A percentile compares a stretch with the other conserved stretches of the same genome.
Evolutionary conservation across 2,329 filamentous ascomycete species (phyloP).

Genomic region (Sphaerulina populicola): DNA sequence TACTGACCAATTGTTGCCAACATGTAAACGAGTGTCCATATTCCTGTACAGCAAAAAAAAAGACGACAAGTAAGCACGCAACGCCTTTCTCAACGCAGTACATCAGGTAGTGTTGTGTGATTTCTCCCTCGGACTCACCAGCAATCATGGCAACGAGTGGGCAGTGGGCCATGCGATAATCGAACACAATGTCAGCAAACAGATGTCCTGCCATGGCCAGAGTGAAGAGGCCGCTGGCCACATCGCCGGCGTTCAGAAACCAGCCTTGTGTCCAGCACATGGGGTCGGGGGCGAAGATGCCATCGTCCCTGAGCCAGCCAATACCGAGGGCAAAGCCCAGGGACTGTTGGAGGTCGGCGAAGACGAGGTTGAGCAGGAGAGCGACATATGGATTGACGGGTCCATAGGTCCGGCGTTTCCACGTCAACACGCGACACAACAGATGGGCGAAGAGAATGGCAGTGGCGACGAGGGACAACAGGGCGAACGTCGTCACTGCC

Average conservation of each 20-base stretch:
- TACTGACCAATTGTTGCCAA: conserved; percentile 41
- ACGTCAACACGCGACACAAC: conserved; percentile 24
- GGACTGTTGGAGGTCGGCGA: conserved; percentile 59
- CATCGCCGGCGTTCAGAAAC: conserved; percentile 57
- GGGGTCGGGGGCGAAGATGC: conserved; percentile 45
- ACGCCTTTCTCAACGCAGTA: too few species aligned
- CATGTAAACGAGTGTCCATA: conserved; percentile 54
- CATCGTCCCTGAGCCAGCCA: conserved; percentile 49
- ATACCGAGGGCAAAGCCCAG: conserved; percentile 55
- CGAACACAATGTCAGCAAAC: conserved; percentile 52
- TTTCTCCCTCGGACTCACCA: not conserved
- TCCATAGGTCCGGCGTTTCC: conserved; percentile 16
- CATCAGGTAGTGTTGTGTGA: too few species aligned
- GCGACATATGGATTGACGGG: conserved; percentile 56
- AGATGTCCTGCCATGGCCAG: conserved; percentile 57
- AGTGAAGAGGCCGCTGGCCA: conserved; percentile 59
- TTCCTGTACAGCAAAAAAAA: conserved; percentile 3
- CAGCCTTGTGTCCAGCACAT: conserved; percentile 58
- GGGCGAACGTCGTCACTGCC: conserved; percentile 18
- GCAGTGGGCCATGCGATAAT: conserved; percentile 44
- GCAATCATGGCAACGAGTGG: conserved; percentile 46
- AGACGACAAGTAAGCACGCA: too few species aligned
- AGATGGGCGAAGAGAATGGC: conserved; percentile 23
- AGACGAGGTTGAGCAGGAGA: conserved; percentile 58
- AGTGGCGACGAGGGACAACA: conserved; percentile 22